A percentile compares a stretch with the other conserved stretches of the same genome.
These are phyloP conservation scores for Yamadazyma dendronema DNA, from an alignment of 1,139 yeast genomes.

Conservation along the genomic window DNA sequence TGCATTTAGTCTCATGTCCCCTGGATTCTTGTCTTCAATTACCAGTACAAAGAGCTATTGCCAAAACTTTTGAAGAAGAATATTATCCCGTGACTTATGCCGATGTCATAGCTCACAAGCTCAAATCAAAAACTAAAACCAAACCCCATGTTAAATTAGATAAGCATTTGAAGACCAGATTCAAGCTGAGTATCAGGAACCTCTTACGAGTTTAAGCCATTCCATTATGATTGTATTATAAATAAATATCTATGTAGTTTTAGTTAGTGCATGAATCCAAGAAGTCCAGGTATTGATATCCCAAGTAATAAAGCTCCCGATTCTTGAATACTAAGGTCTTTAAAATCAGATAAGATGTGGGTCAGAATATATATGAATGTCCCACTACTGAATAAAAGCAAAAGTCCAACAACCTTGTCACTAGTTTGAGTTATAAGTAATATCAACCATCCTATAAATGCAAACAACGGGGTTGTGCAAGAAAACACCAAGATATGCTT, in stretches of 20 bases:
- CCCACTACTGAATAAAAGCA: slow-evolving; percentile 67
- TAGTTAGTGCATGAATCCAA: slow-evolving; percentile 13
- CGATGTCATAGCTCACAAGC: slow-evolving; percentile 12
- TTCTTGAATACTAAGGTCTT: slow-evolving; percentile 5
- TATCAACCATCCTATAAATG: slow-evolving; percentile 45
- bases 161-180: slow-evolving; percentile 1
- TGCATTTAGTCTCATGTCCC: slow-evolving; percentile 11
- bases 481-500: slow-evolving; percentile 49
- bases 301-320: slow-evolving; percentile 8
- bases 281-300: slow-evolving; percentile 13
- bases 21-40: neutral
- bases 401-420: slow-evolving; percentile 46
- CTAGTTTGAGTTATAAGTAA: slow-evolving; percentile 28
- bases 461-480: slow-evolving; percentile 51
- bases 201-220: slow-evolving; percentile 3
- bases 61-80: slow-evolving; percentile 7
- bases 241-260: neutral
- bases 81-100: slow-evolving; percentile 13
- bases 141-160: too few species aligned
- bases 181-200: slow-evolving; percentile 3
- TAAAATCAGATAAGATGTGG: slow-evolving; percentile 28
- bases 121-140: neutral
- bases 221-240: slow-evolving; percentile 1
- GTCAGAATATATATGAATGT: slow-evolving; percentile 70
- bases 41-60: slow-evolving; percentile 1